Base-by-base conservation (phyloP, 2,329 filamentous ascomycete species). In the Fusarium nisikadoi region DNA sequence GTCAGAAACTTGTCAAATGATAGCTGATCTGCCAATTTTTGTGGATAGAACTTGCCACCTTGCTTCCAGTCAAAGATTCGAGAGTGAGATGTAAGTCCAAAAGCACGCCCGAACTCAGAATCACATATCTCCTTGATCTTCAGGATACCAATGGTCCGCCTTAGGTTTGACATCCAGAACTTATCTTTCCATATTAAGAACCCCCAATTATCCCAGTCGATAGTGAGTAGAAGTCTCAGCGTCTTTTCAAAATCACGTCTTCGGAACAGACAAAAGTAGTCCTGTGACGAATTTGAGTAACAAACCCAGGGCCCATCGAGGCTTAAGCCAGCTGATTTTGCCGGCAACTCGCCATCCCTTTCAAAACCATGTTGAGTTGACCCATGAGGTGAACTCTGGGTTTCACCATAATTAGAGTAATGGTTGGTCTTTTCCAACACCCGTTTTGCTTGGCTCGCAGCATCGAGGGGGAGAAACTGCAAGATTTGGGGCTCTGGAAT, bases 141-240 rank as follows among this genome's bases (percentile, higher is more conserved):
- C 0, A 52, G 5, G 0, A 52, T 27, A 5, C 33, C 20, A 2
- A 20, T 27, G 4, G 13, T 38, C 2, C 23, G 19, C 1, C 17
- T 23, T 10, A 52, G 13, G 8, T 27, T n/a, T 1, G 33, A 27
- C 9, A n/a, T 17, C 49, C 49, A 52, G 25, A 52, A 27, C 19
- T 1, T 38, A 12, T 52, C 49, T 1, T 52, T 52, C 49, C 49
- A 52, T 9, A 4, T 17, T 2, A 27, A 13, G 1, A 52, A 27
- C 0, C 33, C 33, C 49, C 49, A 52, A 4, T 7, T 2, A 2
- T 52, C 49, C 49, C 49, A 38, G 2, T 52, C 49, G 2, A 2
- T 0, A 2, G 19, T 38, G 9, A 52, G 23, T 2, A 38, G 0
- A 3, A 52, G 33, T 5, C 33, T 38, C 5, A 52, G 1, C 1